Base-by-base conservation (phyloP, 2,329 filamentous ascomycete genomes). In the Periglandula ipomoeae region DNA sequence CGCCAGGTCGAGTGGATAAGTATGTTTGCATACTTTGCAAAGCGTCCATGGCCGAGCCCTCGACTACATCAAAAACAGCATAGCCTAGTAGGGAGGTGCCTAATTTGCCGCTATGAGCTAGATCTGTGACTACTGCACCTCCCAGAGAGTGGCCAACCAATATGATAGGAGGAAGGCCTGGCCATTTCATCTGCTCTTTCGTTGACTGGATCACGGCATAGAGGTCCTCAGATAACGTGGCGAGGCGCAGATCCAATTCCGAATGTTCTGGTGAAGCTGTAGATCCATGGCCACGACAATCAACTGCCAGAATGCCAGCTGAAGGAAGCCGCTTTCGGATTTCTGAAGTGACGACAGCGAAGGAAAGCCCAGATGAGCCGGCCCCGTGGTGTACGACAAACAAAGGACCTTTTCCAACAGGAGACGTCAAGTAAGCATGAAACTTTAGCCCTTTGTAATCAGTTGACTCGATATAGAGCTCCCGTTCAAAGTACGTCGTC, bases 301-400 rank as follows among this genome's bases (percentile, higher is more conserved):
- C 90, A 10, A 90, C 65, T 3, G 89, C 88, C 19, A 98, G 75
- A 37, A 97, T 78, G 1, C 93, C 94, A 3, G 90, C 87, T 6
- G 80, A 74, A 0, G 93, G 88, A 38, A 95, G 72, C 6, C 80
- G 74, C 63, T 85, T 87, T 47, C 84, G 79, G 52, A 97, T 81
- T 63, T 94, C 86, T 40, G 80, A 75, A 2, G 84, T 81, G 52
- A 95, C 81, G 4, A 88, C 75, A 5, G 90, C 90, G 67, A 97
- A 98, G 2, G 89, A 95, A 50, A 97, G 78, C 6, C 87, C 94
- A 0, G 90, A 95, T 4, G 90, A 95, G 15, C 93, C 93, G 37
- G 88, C 93, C 35, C 93, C 93, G 68, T 98, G 93, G 63, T 98
- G 93, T 68, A 87, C 88, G 51, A 97, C 85, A 65, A 98, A 90